Conservation (phyloP, 2,329 filamentous ascomycete genomes). For the Colletotrichum spinosum region DNA sequence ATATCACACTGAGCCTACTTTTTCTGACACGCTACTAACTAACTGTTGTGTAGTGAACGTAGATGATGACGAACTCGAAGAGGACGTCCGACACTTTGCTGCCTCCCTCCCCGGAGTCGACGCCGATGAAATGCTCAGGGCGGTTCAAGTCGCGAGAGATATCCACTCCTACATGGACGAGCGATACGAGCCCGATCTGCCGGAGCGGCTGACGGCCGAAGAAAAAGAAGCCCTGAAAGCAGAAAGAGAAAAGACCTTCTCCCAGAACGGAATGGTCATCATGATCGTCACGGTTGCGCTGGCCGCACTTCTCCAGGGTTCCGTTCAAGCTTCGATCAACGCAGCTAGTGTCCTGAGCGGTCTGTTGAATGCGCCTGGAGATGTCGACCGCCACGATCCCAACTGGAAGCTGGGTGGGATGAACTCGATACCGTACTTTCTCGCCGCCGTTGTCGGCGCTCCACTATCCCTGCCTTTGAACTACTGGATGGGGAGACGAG, state of each 20-base stretch:
- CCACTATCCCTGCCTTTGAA: not conserved
- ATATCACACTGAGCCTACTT: not conserved
- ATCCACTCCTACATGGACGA: not conserved
- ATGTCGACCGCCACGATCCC: not conserved
- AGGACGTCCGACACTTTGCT: not conserved
- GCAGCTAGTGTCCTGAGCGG: not conserved
- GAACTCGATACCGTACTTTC: constrained; percentile 1
- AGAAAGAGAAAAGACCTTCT: constrained; percentile 1
- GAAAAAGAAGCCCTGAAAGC: not conserved
- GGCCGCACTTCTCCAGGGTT: constrained; percentile 1
- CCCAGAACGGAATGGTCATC: not conserved
- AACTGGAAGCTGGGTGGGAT: not conserved
- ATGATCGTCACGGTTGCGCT: not conserved
- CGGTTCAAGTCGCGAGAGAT: not conserved
- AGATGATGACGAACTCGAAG: not conserved
- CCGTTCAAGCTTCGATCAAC: constrained; percentile 3
- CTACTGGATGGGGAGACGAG: constrained; percentile 11
- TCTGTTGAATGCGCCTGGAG: not conserved
- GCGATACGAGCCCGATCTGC: not conserved
- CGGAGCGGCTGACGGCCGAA: not conserved
- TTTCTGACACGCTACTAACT: not conserved
- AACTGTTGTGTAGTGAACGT: not conserved
- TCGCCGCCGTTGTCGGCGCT: not conserved
- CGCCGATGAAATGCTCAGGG: not conserved
- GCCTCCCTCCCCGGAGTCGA: not conserved